Evolutionary conservation across 2,329 filamentous ascomycete genomes (phyloP).

Genomic region (Arthroderma sp.): DNA sequence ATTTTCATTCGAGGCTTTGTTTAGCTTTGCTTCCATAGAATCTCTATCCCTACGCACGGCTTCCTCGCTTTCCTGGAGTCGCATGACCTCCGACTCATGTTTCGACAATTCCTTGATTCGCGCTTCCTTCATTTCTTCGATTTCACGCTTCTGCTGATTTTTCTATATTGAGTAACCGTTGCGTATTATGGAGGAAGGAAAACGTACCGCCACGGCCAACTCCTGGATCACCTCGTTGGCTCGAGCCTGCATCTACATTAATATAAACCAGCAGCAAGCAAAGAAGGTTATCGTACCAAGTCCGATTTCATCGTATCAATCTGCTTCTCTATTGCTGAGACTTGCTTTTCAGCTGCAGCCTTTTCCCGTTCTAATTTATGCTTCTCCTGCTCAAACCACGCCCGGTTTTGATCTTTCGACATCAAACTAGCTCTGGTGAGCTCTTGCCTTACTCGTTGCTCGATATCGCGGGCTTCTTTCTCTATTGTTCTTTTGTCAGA

Average conservation of each 20-base stretch:
- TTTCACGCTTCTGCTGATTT: slow-evolving; percentile 5
- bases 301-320: slow-evolving; percentile 13
- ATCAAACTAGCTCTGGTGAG: slow-evolving; percentile 18
- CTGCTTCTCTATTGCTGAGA: slow-evolving; percentile 11
- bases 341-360: slow-evolving; percentile 11
- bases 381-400: slow-evolving; percentile 19
- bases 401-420: slow-evolving; percentile 17
- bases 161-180: too few species aligned
- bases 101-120: slow-evolving; percentile 11
- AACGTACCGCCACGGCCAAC: too few species aligned
- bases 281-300: slow-evolving; percentile 14
- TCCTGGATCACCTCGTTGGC: too few species aligned
- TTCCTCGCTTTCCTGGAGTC: slow-evolving; percentile 13
- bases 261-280: neutral
- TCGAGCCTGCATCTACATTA: too few species aligned
- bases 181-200: too few species aligned
- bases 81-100: slow-evolving; percentile 11
- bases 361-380: slow-evolving; percentile 18
- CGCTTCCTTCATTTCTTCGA: slow-evolving; percentile 13
- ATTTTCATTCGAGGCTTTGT: neutral
- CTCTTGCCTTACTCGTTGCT: slow-evolving; percentile 19
- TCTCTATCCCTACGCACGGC: slow-evolving; percentile 2
- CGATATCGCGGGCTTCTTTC: slow-evolving; percentile 13
- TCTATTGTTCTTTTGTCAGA: slow-evolving; percentile 14
- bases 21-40: neutral